These are phyloP conservation scores for Calonectria crousiana DNA, from an alignment of 2,329 filamentous ascomycete species.

Conservation along the genomic window DNA sequence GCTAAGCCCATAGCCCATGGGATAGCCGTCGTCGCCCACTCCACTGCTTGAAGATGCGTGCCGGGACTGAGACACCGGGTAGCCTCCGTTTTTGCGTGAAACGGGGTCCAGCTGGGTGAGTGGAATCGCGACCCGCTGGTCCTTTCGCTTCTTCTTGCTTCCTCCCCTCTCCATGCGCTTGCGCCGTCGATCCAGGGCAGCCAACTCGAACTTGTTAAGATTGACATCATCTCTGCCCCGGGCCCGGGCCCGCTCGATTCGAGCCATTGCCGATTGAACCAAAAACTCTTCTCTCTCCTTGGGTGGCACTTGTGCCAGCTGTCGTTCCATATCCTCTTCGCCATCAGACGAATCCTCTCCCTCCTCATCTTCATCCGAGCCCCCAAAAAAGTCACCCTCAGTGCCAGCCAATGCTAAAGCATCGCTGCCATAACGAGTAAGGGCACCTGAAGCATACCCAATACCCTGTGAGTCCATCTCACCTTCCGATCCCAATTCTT, in stretches of 20 bases:
- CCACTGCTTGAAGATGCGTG: conserved; percentile 53
- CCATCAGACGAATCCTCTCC: conserved; percentile 49
- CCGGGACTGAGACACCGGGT: conserved; percentile 49
- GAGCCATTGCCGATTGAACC: conserved; percentile 81
- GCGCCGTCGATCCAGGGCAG: conserved; percentile 78
- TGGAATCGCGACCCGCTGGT: conserved; percentile 65
- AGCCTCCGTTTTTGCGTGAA: conserved; percentile 51
- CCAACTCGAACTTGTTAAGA: conserved; percentile 83
- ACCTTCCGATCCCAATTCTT: conserved; percentile 75
- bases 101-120: conserved; percentile 63
- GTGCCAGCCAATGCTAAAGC: conserved; percentile 71
- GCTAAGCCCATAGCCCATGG: conserved; percentile 58
- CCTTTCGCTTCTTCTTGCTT: conserved; percentile 52
- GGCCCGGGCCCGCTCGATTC: conserved; percentile 82
- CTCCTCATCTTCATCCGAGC: conserved; percentile 47
- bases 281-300: conserved; percentile 79
- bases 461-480: conserved; percentile 68
- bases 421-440: conserved; percentile 69
- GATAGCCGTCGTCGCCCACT: conserved; percentile 51
- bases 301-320: conserved; percentile 67
- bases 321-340: conserved; percentile 44
- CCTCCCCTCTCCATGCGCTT: conserved; percentile 68
- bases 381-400: conserved; percentile 56
- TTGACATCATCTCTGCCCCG: conserved; percentile 84
- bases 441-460: conserved; percentile 59